Percentiles rank a stretch among this genome's conserved stretches.
Evolutionary conservation across 495 filamentous ascomycete species (phyloP).

Genomic region (Penicillium salamii): DNA sequence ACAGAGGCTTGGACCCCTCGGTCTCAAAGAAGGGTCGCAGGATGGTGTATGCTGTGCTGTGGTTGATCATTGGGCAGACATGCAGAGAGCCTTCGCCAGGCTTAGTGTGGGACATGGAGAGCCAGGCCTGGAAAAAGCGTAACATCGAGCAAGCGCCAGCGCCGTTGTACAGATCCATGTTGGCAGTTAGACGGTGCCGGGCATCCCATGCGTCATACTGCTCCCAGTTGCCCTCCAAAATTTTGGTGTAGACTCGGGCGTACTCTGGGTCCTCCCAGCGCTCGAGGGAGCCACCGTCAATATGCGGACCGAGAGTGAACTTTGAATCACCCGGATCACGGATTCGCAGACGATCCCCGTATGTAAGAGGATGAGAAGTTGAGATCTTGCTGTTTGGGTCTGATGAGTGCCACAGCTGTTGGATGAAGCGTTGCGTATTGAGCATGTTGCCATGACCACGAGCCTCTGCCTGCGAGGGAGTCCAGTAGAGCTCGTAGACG

Average conservation of each 20-base stretch:
- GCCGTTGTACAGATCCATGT: conserved; percentile 77
- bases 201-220: conserved; percentile 78
- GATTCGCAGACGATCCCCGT: conserved; percentile 83
- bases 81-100: conserved; percentile 76
- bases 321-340: conserved; percentile 57
- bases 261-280: conserved; percentile 85
- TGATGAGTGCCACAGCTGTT: conserved; percentile 70
- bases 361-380: conserved; percentile 63
- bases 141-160: conserved; percentile 81
- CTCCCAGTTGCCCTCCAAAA: conserved; percentile 78
- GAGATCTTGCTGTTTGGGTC: conserved; percentile 61
- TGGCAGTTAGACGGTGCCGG: conserved; percentile 61
- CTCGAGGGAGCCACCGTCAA: conserved; percentile 82
- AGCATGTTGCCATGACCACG: conserved; percentile 71
- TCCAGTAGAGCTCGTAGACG: conserved; percentile 91
- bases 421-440: conserved; percentile 65
- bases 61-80: conserved; percentile 74
- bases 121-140: conserved; percentile 86
- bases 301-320: conserved; percentile 83
- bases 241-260: conserved; percentile 66
- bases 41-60: conserved; percentile 75
- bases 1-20: conserved; percentile 46
- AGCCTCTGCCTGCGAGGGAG: conserved; percentile 68
- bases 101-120: conserved; percentile 70
- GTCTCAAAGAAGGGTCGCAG: conserved; percentile 78